Evolutionary conservation across 768 basidiomycete genomes (phyloP).

Genomic region (Kwoniella sp.): DNA sequence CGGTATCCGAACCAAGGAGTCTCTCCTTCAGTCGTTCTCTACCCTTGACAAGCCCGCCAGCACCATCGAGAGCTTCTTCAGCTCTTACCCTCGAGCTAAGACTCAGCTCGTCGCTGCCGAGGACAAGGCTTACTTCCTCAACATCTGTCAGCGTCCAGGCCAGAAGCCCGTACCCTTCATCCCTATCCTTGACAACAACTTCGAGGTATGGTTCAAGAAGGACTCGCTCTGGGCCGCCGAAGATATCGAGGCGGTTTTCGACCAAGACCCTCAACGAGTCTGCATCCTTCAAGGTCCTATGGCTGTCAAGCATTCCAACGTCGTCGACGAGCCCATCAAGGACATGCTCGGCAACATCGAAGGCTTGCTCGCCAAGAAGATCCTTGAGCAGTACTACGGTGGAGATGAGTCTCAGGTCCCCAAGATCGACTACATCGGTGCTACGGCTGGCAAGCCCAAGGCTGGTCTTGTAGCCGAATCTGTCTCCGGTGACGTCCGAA

Average conservation of each 20-base stretch:
- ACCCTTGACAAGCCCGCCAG: conserved; percentile 77
- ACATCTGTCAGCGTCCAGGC: conserved; percentile 90
- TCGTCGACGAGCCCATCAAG: conserved; percentile 92
- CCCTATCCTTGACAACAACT: conserved; percentile 85
- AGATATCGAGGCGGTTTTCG: conserved; percentile 97
- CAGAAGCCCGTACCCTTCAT: conserved; percentile 99
- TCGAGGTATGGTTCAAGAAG: conserved; percentile 99
- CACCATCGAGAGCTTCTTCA: conserved; percentile 74
- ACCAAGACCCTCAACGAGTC: conserved; percentile 97
- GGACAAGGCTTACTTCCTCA: conserved; percentile 92
- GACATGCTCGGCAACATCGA: conserved; percentile 89
- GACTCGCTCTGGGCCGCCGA: conserved; percentile 98
- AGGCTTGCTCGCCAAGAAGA: conserved; percentile 70
- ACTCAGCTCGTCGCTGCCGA: conserved; percentile 87
- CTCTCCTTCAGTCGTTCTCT: conserved; percentile 78
- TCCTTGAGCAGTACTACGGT: conserved; percentile 75
- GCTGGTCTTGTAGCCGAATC: conserved; percentile 59
- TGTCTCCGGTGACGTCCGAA: conserved; percentile 60
- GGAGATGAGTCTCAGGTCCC: conserved; percentile 78
- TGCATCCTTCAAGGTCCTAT: conserved; percentile 97
- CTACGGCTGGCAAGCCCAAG: conserved; percentile 59
- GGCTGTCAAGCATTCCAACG: conserved; percentile 79
- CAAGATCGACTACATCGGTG: conserved; percentile 78
- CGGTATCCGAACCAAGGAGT: conserved; percentile 72
- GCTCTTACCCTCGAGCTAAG: conserved; percentile 76